Conservation (phyloP, 305 asterid genomes). For the Solanum aculeatissimum region DNA sequence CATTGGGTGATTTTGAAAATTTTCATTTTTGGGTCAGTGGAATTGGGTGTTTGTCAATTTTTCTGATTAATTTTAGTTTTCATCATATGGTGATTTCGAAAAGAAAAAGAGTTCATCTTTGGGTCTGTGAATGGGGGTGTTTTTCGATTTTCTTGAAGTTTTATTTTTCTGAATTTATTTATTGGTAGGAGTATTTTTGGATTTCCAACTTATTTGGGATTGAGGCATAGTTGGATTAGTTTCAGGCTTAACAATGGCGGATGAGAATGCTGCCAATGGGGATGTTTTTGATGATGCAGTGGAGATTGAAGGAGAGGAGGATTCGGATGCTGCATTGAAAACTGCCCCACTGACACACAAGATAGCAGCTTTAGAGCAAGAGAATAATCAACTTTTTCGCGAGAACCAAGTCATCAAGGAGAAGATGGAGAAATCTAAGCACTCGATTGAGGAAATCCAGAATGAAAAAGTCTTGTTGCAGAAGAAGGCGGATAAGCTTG, state of each 20-base stretch:
- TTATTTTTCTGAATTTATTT: not conserved
- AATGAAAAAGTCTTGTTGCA: constrained; percentile 27
- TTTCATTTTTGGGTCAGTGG: not conserved
- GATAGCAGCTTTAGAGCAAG: constrained; percentile 41
- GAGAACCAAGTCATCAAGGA: constrained; percentile 32
- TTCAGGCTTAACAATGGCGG: constrained; percentile 48
- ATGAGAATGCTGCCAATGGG: constrained; percentile 33
- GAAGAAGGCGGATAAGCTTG: constrained; percentile 19
- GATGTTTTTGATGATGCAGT: constrained; percentile 40
- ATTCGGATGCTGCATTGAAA: constrained; percentile 14
- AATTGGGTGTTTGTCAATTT: not conserved
- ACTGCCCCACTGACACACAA: constrained; percentile 24
- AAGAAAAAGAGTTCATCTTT: not conserved
- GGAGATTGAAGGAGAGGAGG: constrained; percentile 32
- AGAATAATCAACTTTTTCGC: constrained; percentile 25
- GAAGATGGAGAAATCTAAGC: constrained; percentile 34
- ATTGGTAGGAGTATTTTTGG: not conserved
- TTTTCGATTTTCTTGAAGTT: not conserved
- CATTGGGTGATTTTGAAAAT: not conserved
- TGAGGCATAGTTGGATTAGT: not conserved
- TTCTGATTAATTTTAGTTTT: too few species aligned
- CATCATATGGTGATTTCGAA: too few species aligned
- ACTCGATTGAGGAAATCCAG: constrained; percentile 14
- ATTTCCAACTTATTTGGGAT: not conserved
- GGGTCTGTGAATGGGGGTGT: not conserved